Conservation (phyloP, 257 asterid species). For the Nicotiana undulata region DNA sequence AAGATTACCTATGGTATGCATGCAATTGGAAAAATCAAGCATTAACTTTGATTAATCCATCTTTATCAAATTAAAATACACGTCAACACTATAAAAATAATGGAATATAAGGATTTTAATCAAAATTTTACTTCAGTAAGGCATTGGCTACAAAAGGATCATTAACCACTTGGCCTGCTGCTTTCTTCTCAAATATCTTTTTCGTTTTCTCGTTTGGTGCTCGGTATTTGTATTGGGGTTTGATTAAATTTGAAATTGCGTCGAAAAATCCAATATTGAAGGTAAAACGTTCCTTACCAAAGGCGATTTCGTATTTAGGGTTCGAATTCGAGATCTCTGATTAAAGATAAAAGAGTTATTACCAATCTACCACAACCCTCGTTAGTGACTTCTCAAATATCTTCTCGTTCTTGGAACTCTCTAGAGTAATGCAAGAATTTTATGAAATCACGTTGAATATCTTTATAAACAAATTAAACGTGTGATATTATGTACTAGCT, state of each 20-base stretch:
- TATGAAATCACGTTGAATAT: neutral
- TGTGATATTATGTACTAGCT: neutral
- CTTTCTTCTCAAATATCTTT: neutral
- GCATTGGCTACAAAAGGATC: neutral
- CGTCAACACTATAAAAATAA: too few species aligned
- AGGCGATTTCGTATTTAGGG: accelerated
- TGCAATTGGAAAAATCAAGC: too few species aligned
- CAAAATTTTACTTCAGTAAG: neutral
- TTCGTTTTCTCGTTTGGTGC: too few species aligned
- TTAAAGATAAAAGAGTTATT: too few species aligned
- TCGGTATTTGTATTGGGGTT: too few species aligned
- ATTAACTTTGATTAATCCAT: too few species aligned
- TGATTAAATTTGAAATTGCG: too few species aligned
- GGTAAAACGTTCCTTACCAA: too few species aligned
- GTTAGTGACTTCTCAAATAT: neutral
- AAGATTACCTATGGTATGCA: too few species aligned
- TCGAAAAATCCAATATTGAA: accelerated
- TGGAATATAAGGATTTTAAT: neutral
- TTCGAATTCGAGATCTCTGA: accelerated
- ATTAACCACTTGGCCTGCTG: neutral
- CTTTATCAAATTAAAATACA: too few species aligned
- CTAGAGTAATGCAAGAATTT: neutral
- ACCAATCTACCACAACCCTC: too few species aligned
- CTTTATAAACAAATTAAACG: neutral
- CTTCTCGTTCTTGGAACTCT: neutral